Percentiles rank a stretch among this genome's conserved stretches.
These are phyloP conservation scores for Phytophthora cactorum DNA, from an alignment of 352 stramenopile species.

Conservation along the genomic window DNA sequence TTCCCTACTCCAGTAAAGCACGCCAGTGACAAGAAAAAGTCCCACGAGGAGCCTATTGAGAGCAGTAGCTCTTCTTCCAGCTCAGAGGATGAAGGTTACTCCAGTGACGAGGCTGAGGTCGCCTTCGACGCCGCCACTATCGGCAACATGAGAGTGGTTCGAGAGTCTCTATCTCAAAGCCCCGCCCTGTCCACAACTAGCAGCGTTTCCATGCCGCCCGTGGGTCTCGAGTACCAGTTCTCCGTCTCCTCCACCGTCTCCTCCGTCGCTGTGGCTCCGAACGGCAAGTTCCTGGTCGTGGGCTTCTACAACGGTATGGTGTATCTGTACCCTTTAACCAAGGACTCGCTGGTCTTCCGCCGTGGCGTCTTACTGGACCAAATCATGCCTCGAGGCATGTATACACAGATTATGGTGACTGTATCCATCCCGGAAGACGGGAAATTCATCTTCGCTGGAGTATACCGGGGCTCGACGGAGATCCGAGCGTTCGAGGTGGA, in stretches of 20 bases:
- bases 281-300: slow-evolving; percentile 76
- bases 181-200: slow-evolving; percentile 48
- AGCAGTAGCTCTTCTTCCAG: slow-evolving; percentile 35
- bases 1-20: slow-evolving; percentile 52
- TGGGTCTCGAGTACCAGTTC: slow-evolving; percentile 72
- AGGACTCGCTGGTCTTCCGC: slow-evolving; percentile 68
- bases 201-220: slow-evolving; percentile 37
- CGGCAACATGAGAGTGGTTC: slow-evolving; percentile 63
- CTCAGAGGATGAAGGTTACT: slow-evolving; percentile 37
- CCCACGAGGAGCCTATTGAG: slow-evolving; percentile 17
- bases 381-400: slow-evolving; percentile 81
- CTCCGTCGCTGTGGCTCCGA: slow-evolving; percentile 74
- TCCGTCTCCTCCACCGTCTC: slow-evolving; percentile 71
- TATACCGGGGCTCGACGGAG: slow-evolving; percentile 87
- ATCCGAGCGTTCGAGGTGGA: slow-evolving; percentile 86
- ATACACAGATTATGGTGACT: slow-evolving; percentile 84
- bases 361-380: slow-evolving; percentile 83
- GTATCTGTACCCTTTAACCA: slow-evolving; percentile 62
- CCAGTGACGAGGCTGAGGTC: slow-evolving; percentile 68
- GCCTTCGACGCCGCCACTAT: slow-evolving; percentile 68
- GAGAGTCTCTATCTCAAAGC: slow-evolving; percentile 52
- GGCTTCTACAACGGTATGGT: slow-evolving; percentile 83
- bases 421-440: slow-evolving; percentile 78
- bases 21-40: slow-evolving; percentile 1
- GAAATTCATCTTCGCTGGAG: slow-evolving; percentile 87